phyloP scores from a whole-genome alignment of 768 basidiomycete genomes.

The Holtermannia corniformis region DNA sequence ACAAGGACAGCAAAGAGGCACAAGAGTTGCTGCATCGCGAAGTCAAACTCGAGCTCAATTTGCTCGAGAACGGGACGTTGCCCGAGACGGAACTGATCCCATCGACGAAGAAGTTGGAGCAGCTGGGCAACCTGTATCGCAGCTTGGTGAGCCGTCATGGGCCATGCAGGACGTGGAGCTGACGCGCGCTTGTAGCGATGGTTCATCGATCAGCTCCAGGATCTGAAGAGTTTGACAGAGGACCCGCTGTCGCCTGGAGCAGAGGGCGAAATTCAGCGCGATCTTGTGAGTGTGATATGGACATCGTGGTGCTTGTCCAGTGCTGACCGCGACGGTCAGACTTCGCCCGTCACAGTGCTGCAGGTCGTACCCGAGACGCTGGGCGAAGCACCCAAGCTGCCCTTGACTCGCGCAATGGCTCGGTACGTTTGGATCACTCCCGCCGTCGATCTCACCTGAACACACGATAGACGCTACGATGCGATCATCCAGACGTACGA shows the following conservation, averaged over 20 bases:
- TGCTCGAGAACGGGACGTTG: conserved; percentile 53
- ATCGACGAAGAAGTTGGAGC: conserved; percentile 61
- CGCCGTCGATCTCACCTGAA: neutral
- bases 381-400: conserved; percentile 54
- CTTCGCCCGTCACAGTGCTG: too few species aligned
- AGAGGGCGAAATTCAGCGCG: conserved; percentile 4
- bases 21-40: conserved; percentile 62
- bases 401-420: conserved; percentile 79
- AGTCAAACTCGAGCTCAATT: conserved; percentile 62
- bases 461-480: conserved; percentile 64
- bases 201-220: conserved; percentile 65
- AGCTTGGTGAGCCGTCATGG: conserved; percentile 60
- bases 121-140: conserved; percentile 68
- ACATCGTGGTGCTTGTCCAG: neutral
- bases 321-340: neutral
- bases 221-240: conserved; percentile 56
- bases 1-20: neutral
- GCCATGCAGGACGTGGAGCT: conserved; percentile 1
- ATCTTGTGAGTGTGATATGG: neutral
- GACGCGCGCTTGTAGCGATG: conserved; percentile 52
- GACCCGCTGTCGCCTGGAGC: conserved; percentile 38
- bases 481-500: conserved; percentile 82
- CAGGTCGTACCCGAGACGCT: conserved; percentile 34
- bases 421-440: conserved; percentile 50
- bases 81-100: conserved; percentile 58